Percentiles rank a stretch among this genome's conserved stretches.
Conservation (phyloP, 768 basidiomycete species). For the Nidularia pulvinata region DNA sequence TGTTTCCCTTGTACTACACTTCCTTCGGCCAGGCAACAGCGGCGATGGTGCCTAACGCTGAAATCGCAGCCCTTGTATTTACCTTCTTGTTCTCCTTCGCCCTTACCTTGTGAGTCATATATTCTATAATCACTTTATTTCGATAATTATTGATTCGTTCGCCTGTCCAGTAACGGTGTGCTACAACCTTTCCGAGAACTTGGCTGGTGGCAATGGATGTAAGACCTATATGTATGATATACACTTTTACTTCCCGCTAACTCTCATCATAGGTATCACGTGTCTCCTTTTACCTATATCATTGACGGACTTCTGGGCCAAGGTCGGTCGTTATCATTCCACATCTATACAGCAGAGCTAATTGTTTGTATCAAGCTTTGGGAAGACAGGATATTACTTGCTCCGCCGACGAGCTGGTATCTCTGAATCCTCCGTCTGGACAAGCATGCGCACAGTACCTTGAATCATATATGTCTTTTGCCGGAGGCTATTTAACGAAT, state of each 20-base stretch:
- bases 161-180: slow-evolving; percentile 46
- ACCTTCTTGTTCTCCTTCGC: slow-evolving; percentile 56
- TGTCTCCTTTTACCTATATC: slow-evolving; percentile 57
- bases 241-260: too few species aligned
- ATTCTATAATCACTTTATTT: not conserved
- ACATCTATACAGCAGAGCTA: not conserved
- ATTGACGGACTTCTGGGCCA: slow-evolving; percentile 41
- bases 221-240: too few species aligned
- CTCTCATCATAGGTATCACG: slow-evolving; percentile 25
- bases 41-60: slow-evolving; percentile 55
- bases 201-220: slow-evolving; percentile 67
- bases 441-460: slow-evolving; percentile 55
- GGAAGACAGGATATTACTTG: slow-evolving; percentile 44
- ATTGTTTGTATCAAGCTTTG: slow-evolving; percentile 22
- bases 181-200: slow-evolving; percentile 58
- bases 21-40: slow-evolving; percentile 53
- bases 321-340: slow-evolving; percentile 5
- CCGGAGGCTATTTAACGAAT: slow-evolving; percentile 62
- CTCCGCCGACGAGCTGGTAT: slow-evolving; percentile 47
- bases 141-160: slow-evolving; percentile 1
- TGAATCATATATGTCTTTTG: slow-evolving; percentile 40
- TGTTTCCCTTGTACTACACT: slow-evolving; percentile 62
- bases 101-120: slow-evolving; percentile 44
- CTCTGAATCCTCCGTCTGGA: slow-evolving; percentile 51
- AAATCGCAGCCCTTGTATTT: slow-evolving; percentile 54